A percentile compares a stretch with the other conserved stretches of the same genome.
These are phyloP conservation scores for Geopyxis carbonaria DNA, from an alignment of 495 filamentous ascomycete genomes.

Conservation along the genomic window DNA sequence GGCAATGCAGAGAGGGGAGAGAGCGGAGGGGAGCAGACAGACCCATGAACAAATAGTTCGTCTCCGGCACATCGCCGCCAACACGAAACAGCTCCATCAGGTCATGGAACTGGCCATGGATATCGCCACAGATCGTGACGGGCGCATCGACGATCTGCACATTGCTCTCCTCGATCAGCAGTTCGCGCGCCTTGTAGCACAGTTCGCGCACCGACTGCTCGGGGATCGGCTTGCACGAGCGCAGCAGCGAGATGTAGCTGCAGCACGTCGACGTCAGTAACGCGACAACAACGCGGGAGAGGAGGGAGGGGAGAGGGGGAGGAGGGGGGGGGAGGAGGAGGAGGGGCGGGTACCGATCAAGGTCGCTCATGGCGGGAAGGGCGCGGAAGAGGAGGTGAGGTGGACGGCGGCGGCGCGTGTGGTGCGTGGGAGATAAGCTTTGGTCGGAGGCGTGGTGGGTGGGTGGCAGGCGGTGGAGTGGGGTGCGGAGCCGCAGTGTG, in stretches of 20 bases:
- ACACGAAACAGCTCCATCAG: conserved; percentile 97
- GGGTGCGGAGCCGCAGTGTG: too few species aligned
- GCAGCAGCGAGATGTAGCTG: conserved; percentile 84
- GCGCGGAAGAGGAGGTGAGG: not conserved
- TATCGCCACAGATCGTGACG: conserved; percentile 97
- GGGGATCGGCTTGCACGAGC: conserved; percentile 89
- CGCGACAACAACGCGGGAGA: too few species aligned
- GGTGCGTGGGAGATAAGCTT: too few species aligned
- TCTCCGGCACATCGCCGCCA: conserved; percentile 88
- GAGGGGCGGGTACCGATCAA: conserved; percentile 49
- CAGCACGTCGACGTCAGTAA: conserved; percentile 4
- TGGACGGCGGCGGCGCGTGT: not conserved
- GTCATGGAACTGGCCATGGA: conserved; percentile 97
- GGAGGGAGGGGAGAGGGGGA: not conserved
- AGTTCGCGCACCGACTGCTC: conserved; percentile 88
- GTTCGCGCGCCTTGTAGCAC: conserved; percentile 92
- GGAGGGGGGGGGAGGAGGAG: not conserved
- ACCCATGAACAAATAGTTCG: conserved; percentile 98
- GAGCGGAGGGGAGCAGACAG: conserved; percentile 13
- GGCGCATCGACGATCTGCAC: conserved; percentile 91
- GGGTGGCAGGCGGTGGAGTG: too few species aligned
- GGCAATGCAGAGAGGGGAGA: conserved; percentile 5
- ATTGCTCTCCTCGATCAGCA: conserved; percentile 94
- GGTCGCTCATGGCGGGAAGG: conserved; percentile 53
- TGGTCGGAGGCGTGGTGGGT: too few species aligned